phyloP scores from a whole-genome alignment of 2,329 filamentous ascomycete genomes.

The Apiospora malaysiana region DNA sequence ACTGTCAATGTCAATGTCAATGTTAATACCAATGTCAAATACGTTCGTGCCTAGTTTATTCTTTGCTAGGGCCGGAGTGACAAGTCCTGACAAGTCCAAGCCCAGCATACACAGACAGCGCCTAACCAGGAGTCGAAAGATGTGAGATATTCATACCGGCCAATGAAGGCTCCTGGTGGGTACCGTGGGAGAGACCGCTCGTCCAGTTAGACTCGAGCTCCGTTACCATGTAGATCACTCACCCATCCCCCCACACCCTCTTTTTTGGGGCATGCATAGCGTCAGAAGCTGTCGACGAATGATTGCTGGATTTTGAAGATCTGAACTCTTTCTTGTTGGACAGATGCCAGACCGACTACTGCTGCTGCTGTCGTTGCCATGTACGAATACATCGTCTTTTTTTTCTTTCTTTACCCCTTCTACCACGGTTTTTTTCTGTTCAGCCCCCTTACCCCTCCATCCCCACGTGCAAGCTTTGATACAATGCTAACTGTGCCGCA shows the following conservation, averaged over 20 bases:
- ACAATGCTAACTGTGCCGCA: slow-evolving; percentile 4
- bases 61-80: background rate
- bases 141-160: background rate
- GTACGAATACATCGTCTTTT: background rate
- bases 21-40: background rate
- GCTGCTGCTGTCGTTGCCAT: background rate
- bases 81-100: background rate
- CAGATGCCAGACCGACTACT: slow-evolving; percentile 14
- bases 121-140: slow-evolving; percentile 4
- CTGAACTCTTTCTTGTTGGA: slow-evolving; percentile 12
- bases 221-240: slow-evolving; percentile 12
- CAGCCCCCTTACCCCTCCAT: background rate
- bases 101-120: slow-evolving; percentile 16
- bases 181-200: background rate
- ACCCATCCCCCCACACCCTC: background rate
- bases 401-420: background rate
- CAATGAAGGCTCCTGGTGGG: background rate
- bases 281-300: slow-evolving; percentile 15
- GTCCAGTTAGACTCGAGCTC: background rate
- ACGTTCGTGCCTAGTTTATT: background rate
- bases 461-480: slow-evolving; percentile 9
- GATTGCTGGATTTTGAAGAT: slow-evolving; percentile 1
- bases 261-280: background rate
- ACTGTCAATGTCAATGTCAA: background rate
- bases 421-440: too few relatives aligned